Percentiles rank a stretch among this genome's conserved stretches.
These are phyloP conservation scores for Volvariella surrecta DNA, from an alignment of 1,284 basidiomycete genomes.

Conservation along the genomic window DNA sequence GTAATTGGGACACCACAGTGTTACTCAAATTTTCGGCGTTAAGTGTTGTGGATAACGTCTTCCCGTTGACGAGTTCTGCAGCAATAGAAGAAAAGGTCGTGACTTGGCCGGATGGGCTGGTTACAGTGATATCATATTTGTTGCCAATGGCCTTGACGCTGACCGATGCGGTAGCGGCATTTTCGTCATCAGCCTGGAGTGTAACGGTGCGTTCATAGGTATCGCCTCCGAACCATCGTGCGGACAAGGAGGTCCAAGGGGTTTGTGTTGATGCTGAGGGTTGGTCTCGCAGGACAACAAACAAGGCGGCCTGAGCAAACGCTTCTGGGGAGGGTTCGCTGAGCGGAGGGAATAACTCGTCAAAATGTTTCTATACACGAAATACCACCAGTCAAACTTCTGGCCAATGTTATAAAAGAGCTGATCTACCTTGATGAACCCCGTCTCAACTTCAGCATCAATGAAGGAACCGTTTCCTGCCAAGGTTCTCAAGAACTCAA, in stretches of 20 bases:
- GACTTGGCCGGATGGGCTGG: constrained; percentile 20
- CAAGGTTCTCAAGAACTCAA: constrained; percentile 79
- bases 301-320: constrained; percentile 75
- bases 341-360: constrained; percentile 65
- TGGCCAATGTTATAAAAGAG: neutral
- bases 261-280: constrained; percentile 24
- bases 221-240: constrained; percentile 73
- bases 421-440: constrained; percentile 70
- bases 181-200: constrained; percentile 44
- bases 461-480: constrained; percentile 76
- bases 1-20: constrained; percentile 67
- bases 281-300: constrained; percentile 60
- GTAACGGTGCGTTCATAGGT: constrained; percentile 50
- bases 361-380: constrained; percentile 60
- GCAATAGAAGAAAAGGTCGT: constrained; percentile 41
- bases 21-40: constrained; percentile 36
- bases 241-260: constrained; percentile 64
- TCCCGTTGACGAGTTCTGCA: constrained; percentile 44
- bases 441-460: constrained; percentile 83
- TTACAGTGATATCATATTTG: constrained; percentile 48
- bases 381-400: neutral
- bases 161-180: constrained; percentile 31
- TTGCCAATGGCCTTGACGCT: constrained; percentile 33
- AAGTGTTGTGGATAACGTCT: constrained; percentile 43
- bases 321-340: constrained; percentile 49